Conservation (phyloP, 2,329 filamentous ascomycete genomes). For the Cytospora schulzeri region DNA sequence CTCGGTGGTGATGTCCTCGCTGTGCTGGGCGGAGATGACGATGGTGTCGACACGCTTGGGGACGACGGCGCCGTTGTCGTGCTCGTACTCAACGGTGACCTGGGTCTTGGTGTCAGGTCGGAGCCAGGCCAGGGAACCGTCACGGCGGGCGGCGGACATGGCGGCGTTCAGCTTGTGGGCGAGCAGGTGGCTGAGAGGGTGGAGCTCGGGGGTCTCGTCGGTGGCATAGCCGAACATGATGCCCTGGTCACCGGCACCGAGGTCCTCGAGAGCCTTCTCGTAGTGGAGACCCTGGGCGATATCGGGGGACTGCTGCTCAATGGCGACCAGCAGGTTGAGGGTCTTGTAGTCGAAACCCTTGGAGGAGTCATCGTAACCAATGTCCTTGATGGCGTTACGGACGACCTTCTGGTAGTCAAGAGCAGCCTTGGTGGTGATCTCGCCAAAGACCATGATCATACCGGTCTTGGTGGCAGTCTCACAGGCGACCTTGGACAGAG, state of each 20-base stretch:
- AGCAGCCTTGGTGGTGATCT: constrained; percentile 95
- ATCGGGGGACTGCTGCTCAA: constrained; percentile 98
- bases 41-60: constrained; percentile 94
- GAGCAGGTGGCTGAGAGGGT: constrained; percentile 90
- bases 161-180: constrained; percentile 96
- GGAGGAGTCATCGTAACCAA: constrained; percentile 93
- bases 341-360: constrained; percentile 99
- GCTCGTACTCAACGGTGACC: constrained; percentile 97
- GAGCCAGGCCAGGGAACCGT: constrained; percentile 89
- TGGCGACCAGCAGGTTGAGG: constrained; percentile 95
- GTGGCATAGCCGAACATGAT: constrained; percentile 99
- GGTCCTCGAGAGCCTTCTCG: constrained; percentile 94
- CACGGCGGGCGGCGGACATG: constrained; percentile 86
- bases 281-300: constrained; percentile 99
- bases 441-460: constrained; percentile 98
- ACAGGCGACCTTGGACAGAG: constrained; percentile 97
- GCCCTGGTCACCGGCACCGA: constrained; percentile 98
- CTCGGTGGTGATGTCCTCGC: constrained; percentile 81
- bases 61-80: constrained; percentile 91
- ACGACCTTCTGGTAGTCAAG: constrained; percentile 99
- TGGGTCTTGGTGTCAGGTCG: constrained; percentile 99
- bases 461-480: constrained; percentile 99
- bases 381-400: constrained; percentile 93
- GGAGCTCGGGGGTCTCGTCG: constrained; percentile 96
- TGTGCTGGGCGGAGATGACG: constrained; percentile 95